Base-by-base conservation (phyloP, 2,329 filamentous ascomycete species). In the Hymenoscyphus fructigenus region DNA sequence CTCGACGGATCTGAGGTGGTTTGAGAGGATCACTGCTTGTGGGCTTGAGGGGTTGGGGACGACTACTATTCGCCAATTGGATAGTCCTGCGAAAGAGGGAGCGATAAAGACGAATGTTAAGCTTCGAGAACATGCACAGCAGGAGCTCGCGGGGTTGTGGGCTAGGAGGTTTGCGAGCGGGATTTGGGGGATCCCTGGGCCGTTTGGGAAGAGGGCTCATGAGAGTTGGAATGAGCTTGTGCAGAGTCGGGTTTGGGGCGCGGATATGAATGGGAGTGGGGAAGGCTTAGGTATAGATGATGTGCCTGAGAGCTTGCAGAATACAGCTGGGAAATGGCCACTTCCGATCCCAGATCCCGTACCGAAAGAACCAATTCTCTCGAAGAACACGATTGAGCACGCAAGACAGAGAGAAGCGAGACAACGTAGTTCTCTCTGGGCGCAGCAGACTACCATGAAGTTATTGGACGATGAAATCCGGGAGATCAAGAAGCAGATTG, bases 1-100 rank as follows among this genome's bases (percentile, higher is more conserved):
- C n/a, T 79, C 80, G 69, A 86, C 89, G 63, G 85, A 91, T 69
- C 61, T 86, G 60, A 77, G 78, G 68, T 91, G 86, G 84, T 89
- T 85, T 73, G 80, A 84, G 28, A 84, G 93, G 67, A 96, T 98
- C 76, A 88, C 93, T n/a, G 90, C 93, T 15, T 98, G 94, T 81
- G 95, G 95, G 0, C 78, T 98, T 47, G 87, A 89, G 67, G 93
- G 90, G 28, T 91, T 91, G 79, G 82, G 84, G 66, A 89, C 91
- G 61, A 96, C 92, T n/a, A 93, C 86, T 75, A 83, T 97, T 65
- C 53, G 34, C 17, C 56, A 71, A 34, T 5, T 50, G n/a, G 1
- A 7, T 50, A 5, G n/a, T 10, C 10, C 9, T n/a, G 3, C n/a
- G 3, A 50, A 50, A 10, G 4, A 23, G 5, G 20, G 20, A 23